A percentile compares a stretch with the other conserved stretches of the same genome.
Evolutionary conservation across 805 yeast genomes (phyloP).

Genomic region (Ogataea naganishii): DNA sequence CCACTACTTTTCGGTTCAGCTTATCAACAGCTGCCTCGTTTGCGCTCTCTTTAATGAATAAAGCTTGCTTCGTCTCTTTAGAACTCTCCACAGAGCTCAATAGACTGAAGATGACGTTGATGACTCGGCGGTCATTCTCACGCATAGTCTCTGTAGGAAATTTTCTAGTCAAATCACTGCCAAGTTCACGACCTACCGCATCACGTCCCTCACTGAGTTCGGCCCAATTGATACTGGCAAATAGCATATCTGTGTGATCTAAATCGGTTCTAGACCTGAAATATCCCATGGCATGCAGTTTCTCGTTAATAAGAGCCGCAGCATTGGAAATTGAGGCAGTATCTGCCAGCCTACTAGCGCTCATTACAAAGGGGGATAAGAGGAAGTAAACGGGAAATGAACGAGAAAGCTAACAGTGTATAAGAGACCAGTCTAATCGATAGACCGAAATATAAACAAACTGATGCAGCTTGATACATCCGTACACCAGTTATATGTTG

Average conservation of each 20-base stretch:
- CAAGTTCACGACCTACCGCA: neutral
- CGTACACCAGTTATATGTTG: too few species aligned
- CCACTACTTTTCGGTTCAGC: slow-evolving; percentile 6
- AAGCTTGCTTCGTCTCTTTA: slow-evolving; percentile 11
- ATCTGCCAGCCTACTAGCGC: too few species aligned
- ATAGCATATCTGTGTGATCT: slow-evolving; percentile 8
- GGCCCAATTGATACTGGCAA: slow-evolving; percentile 5
- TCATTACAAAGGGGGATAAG: too few species aligned
- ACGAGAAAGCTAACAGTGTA: too few species aligned
- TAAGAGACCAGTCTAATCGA: too few species aligned
- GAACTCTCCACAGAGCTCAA: slow-evolving; percentile 15
- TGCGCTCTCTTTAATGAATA: slow-evolving; percentile 7
- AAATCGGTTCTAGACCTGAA: slow-evolving; percentile 13
- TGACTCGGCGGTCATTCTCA: slow-evolving; percentile 24
- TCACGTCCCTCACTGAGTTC: slow-evolving; percentile 7
- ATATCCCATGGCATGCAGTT: slow-evolving; percentile 16
- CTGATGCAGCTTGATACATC: too few species aligned
- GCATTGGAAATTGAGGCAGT: slow-evolving; percentile 16
- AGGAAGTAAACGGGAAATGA: too few species aligned
- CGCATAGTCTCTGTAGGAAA: slow-evolving; percentile 5
- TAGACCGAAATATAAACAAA: too few species aligned
- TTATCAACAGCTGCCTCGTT: slow-evolving; percentile 8
- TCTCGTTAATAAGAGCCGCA: slow-evolving; percentile 15
- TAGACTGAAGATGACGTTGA: slow-evolving; percentile 18
- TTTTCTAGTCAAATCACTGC: neutral